Conservation (phyloP, 768 basidiomycete genomes). For the Boletellus sp. region DNA sequence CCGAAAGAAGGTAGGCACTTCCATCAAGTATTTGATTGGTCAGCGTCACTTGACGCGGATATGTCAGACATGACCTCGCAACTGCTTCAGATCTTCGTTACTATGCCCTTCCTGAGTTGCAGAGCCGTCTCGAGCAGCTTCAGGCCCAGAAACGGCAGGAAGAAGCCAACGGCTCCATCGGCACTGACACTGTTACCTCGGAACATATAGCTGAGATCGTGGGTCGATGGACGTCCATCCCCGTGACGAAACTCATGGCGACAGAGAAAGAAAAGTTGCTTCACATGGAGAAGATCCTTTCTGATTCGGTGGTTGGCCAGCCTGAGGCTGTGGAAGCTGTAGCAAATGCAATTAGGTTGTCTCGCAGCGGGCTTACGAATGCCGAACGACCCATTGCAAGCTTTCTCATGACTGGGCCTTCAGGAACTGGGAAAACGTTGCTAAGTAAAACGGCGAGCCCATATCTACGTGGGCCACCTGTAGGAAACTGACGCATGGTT, state of each 20-base stretch:
- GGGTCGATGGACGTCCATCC: conserved; percentile 89
- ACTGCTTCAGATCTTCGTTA: conserved; percentile 87
- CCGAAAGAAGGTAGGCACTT: conserved; percentile 68
- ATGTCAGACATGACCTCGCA: conserved; percentile 57
- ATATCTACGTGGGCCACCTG: not conserved
- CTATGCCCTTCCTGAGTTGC: conserved; percentile 88
- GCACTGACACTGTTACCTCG: conserved; percentile 70
- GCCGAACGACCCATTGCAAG: conserved; percentile 85
- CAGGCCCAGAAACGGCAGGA: conserved; percentile 75
- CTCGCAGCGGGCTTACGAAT: conserved; percentile 90
- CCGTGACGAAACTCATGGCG: conserved; percentile 82
- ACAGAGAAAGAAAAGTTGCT: conserved; percentile 88
- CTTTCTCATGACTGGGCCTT: conserved; percentile 90
- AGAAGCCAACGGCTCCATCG: conserved; percentile 46
- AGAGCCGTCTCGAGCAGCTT: conserved; percentile 63
- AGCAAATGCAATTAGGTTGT: conserved; percentile 89
- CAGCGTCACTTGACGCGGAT: not conserved
- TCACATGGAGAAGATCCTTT: conserved; percentile 80
- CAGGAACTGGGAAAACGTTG: conserved; percentile 88
- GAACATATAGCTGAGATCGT: conserved; percentile 95
- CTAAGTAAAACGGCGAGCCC: conserved; percentile 79
- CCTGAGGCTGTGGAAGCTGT: conserved; percentile 89
- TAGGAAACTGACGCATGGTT: not conserved
- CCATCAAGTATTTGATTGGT: not conserved
- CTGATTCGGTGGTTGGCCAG: conserved; percentile 81